Evolutionary conservation across 306 rosid species (phyloP).

Genomic region (Trifolium pratense): DNA sequence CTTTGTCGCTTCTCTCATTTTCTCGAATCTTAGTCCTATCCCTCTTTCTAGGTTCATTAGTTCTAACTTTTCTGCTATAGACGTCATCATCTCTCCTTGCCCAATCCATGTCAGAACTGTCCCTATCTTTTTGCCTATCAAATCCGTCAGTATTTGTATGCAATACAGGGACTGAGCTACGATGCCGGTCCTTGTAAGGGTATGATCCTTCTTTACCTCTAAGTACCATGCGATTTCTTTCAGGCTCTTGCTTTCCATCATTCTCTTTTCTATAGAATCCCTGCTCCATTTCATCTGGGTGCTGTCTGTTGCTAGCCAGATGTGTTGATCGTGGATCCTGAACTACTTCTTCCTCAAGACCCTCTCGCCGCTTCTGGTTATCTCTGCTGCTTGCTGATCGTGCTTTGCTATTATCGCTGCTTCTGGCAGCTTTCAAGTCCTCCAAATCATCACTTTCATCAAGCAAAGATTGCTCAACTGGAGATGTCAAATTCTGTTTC

Average conservation of each 20-base stretch:
- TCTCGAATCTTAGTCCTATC: conserved; percentile 82
- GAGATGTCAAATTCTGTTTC: conserved; percentile 55
- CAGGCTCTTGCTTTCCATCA: conserved; percentile 72
- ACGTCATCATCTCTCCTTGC: conserved; percentile 80
- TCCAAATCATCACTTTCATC: conserved; percentile 74
- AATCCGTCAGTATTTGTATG: conserved; percentile 71
- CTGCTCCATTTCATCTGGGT: conserved; percentile 69
- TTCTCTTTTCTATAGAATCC: conserved; percentile 62
- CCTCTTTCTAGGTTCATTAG: conserved; percentile 89
- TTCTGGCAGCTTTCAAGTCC: conserved; percentile 87
- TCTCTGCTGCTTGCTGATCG: conserved; percentile 94
- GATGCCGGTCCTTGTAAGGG: conserved; percentile 75
- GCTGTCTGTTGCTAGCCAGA: conserved; percentile 54
- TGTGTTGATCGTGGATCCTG: conserved; percentile 73
- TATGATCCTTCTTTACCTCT: conserved; percentile 76
- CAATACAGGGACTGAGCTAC: conserved; percentile 62
- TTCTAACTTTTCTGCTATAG: conserved; percentile 71
- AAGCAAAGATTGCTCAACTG: conserved; percentile 60
- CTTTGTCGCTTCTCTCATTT: conserved; percentile 76
- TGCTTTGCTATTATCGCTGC: conserved; percentile 97
- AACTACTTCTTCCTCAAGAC: conserved; percentile 87
- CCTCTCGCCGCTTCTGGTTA: conserved; percentile 72
- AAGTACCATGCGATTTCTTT: conserved; percentile 57
- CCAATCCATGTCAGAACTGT: conserved; percentile 74
- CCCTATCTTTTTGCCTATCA: conserved; percentile 83